phyloP scores from a whole-genome alignment of 2,329 filamentous ascomycete genomes.

The Curvularia eragrostidis region DNA sequence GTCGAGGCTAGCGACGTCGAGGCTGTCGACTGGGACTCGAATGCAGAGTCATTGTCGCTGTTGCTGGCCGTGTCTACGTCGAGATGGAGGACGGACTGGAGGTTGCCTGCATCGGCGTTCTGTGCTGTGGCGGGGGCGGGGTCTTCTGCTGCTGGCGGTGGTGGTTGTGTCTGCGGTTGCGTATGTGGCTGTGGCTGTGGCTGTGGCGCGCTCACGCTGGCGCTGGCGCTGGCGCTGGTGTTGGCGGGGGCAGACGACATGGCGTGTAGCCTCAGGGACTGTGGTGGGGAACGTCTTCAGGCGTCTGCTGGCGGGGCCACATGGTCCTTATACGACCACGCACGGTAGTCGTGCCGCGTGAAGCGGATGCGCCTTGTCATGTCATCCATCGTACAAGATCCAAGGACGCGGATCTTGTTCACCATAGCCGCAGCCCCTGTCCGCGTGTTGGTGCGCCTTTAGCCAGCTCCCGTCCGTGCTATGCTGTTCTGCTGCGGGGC shows the following conservation, averaged over 20 bases:
- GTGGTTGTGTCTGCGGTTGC: background rate
- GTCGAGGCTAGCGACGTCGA: conserved; percentile 47
- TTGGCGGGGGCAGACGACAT: conserved; percentile 23
- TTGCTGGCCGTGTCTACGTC: conserved; percentile 37
- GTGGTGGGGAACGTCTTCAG: background rate
- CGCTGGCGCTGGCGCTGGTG: conserved; percentile 18
- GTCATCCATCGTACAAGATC: background rate
- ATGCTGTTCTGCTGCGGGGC: background rate
- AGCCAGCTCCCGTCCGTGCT: background rate
- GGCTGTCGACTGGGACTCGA: conserved; percentile 34
- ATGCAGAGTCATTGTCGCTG: conserved; percentile 43
- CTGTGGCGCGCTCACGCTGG: conserved; percentile 15
- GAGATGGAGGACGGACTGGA: conserved; percentile 39
- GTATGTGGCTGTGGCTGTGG: background rate
- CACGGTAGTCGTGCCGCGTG: background rate
- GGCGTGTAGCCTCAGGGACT: conserved; percentile 4
- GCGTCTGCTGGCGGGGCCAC: background rate
- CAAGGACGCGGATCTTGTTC: conserved; percentile 4
- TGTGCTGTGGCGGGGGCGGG: background rate
- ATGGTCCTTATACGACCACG: conserved; percentile 1
- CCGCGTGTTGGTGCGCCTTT: background rate
- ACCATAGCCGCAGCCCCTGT: background rate
- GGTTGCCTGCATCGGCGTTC: conserved; percentile 14
- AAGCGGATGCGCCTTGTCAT: background rate
- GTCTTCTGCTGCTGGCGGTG: background rate